A percentile compares a stretch with the other conserved stretches of the same genome.
These are phyloP conservation scores for Melanopsichium pennsylvanicum DNA, from an alignment of 1,284 basidiomycete species.

Conservation along the genomic window DNA sequence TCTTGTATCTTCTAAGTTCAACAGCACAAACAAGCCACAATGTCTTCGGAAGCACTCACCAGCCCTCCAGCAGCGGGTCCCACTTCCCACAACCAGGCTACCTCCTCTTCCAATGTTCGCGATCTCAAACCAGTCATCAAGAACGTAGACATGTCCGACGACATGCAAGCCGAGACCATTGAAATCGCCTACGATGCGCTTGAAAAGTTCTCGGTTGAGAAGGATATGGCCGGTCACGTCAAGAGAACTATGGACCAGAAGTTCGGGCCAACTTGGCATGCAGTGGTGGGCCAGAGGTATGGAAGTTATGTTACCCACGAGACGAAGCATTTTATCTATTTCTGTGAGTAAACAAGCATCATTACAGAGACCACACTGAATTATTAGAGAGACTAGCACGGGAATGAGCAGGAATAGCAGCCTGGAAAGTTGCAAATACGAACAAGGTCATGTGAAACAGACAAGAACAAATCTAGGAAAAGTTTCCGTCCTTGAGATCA, in stretches of 20 bases:
- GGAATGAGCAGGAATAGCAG: background rate
- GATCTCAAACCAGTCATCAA: slow-evolving; percentile 79
- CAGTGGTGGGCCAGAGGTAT: slow-evolving; percentile 90
- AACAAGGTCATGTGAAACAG: no score
- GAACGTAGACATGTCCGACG: slow-evolving; percentile 94
- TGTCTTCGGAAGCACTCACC: slow-evolving; percentile 14
- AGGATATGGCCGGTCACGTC: slow-evolving; percentile 93
- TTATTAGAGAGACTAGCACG: background rate
- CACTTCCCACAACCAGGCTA: background rate
- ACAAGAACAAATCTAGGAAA: no score
- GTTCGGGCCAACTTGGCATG: slow-evolving; percentile 94
- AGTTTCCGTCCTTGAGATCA: no score
- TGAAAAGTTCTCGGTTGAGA: slow-evolving; percentile 91
- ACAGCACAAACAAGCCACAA: slow-evolving; percentile 1
- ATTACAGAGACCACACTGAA: no score
- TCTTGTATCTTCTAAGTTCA: background rate
- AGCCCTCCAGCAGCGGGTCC: slow-evolving; percentile 4
- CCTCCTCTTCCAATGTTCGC: slow-evolving; percentile 2
- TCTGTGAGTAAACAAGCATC: slow-evolving; percentile 62
- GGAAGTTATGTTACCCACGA: slow-evolving; percentile 92
- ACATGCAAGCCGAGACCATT: slow-evolving; percentile 92
- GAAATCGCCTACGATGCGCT: slow-evolving; percentile 85
- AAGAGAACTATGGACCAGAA: slow-evolving; percentile 95
- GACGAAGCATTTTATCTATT: slow-evolving; percentile 65
- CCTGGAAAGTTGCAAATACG: no score